Percentiles rank a stretch among this genome's conserved stretches.
phyloP scores from a whole-genome alignment of 2,329 filamentous ascomycete genomes.

The Phyllosticta capitalensis region DNA sequence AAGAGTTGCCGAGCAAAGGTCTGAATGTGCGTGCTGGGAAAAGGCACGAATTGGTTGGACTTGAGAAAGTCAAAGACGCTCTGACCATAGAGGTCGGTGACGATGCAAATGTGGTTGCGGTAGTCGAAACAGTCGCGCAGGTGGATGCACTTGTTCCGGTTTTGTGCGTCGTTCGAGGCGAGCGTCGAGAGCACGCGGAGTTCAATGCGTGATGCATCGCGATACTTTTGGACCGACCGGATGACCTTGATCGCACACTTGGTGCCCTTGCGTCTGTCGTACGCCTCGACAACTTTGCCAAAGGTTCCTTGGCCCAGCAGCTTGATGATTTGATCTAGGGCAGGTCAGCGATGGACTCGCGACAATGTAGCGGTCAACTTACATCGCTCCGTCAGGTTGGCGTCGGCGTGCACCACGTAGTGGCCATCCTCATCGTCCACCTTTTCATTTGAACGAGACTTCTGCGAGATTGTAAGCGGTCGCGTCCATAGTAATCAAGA shows the following conservation, averaged over 20 bases:
- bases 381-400: conserved; percentile 83
- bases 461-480: conserved; percentile 24
- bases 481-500: conserved; percentile 16
- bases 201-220: conserved; percentile 91
- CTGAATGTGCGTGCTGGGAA: conserved; percentile 97
- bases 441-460: conserved; percentile 50
- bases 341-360: conserved; percentile 14
- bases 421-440: conserved; percentile 96
- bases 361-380: conserved; percentile 29
- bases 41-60: conserved; percentile 87
- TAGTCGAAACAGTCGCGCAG: conserved; percentile 95
- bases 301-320: conserved; percentile 95
- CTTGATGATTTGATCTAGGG: conserved; percentile 72
- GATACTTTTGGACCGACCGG: conserved; percentile 94
- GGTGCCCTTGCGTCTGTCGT: conserved; percentile 63
- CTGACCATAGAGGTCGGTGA: conserved; percentile 71
- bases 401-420: conserved; percentile 85
- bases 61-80: conserved; percentile 99
- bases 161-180: conserved; percentile 80
- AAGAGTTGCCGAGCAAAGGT: conserved; percentile 91
- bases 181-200: conserved; percentile 85
- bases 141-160: conserved; percentile 95
- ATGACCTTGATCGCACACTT: conserved; percentile 98
- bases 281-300: conserved; percentile 92
- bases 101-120: conserved; percentile 88